These are phyloP conservation scores for Orbilia ellipsospora DNA, from an alignment of 2,329 filamentous ascomycete species.

Conservation along the genomic window DNA sequence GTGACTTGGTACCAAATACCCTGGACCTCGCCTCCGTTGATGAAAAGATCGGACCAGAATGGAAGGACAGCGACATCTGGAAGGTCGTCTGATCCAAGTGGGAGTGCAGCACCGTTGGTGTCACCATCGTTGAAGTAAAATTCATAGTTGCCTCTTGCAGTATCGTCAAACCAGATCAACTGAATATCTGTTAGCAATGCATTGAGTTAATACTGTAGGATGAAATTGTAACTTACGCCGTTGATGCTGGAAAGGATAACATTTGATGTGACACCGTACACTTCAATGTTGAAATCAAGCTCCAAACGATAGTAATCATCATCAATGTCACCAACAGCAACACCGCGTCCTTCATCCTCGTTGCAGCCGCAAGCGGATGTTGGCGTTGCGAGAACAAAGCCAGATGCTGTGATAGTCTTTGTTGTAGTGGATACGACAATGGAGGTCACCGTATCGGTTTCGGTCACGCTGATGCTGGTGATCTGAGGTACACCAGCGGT, in stretches of 20 bases:
- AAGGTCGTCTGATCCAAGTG: slow-evolving; percentile 21
- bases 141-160: slow-evolving; percentile 27
- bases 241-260: slow-evolving; percentile 37
- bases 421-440: slow-evolving; percentile 8
- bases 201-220: too few species aligned
- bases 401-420: slow-evolving; percentile 30
- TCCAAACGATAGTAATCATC: slow-evolving; percentile 35
- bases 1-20: slow-evolving; percentile 41
- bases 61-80: slow-evolving; percentile 49
- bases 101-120: slow-evolving; percentile 29
- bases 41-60: slow-evolving; percentile 38
- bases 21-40: slow-evolving; percentile 25
- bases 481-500: slow-evolving; percentile 1
- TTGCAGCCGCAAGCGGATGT: slow-evolving; percentile 3
- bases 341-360: not conserved
- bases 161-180: slow-evolving; percentile 44
- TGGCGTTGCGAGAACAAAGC: slow-evolving; percentile 12
- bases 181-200: slow-evolving; percentile 2
- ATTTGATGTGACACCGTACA: slow-evolving; percentile 40
- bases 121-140: slow-evolving; percentile 31
- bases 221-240: slow-evolving; percentile 23
- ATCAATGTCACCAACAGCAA: slow-evolving; percentile 19
- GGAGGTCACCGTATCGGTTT: slow-evolving; percentile 13
- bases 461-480: slow-evolving; percentile 7
- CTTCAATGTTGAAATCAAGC: slow-evolving; percentile 32